phyloP scores from a whole-genome alignment of 768 basidiomycete genomes.

The Rossbeevera mucosa region DNA sequence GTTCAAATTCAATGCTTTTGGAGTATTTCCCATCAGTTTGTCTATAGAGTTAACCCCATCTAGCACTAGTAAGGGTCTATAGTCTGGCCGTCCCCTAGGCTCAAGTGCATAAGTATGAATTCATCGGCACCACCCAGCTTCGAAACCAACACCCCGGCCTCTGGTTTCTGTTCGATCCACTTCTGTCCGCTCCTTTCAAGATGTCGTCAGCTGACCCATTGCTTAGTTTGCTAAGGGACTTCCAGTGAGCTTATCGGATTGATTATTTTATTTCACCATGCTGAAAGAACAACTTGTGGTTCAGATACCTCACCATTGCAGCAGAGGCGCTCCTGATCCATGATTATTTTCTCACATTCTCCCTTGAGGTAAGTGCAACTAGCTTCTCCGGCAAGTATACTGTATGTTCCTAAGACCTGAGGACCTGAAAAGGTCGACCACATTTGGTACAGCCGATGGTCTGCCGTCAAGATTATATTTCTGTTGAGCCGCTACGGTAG shows the following conservation, averaged over 20 bases:
- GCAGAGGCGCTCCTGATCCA: conserved; percentile 2
- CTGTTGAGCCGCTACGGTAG: conserved; percentile 15
- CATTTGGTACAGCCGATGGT: conserved; percentile 5
- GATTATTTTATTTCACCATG: neutral
- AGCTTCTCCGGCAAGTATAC: neutral
- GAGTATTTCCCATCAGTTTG: too few species aligned
- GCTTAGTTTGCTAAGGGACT: too few species aligned
- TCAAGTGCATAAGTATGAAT: too few species aligned
- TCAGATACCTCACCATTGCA: neutral
- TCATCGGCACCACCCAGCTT: too few species aligned
- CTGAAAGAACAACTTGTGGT: neutral
- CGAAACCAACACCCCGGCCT: too few species aligned
- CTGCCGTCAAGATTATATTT: conserved; percentile 6
- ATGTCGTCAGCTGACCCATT: too few species aligned
- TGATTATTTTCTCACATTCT: conserved; percentile 13
- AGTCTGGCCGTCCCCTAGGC: too few species aligned
- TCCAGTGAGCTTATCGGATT: neutral
- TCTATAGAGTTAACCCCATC: too few species aligned
- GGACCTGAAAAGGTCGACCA: neutral
- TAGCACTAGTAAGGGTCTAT: too few species aligned
- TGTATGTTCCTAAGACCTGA: neutral
- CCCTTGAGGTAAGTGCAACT: conserved; percentile 8
- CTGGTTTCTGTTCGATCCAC: too few species aligned
- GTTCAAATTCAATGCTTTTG: too few species aligned
- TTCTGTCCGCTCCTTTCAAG: too few species aligned